These are phyloP conservation scores for Cryphonectria radicalis DNA, from an alignment of 2,329 filamentous ascomycete species.

Conservation along the genomic window DNA sequence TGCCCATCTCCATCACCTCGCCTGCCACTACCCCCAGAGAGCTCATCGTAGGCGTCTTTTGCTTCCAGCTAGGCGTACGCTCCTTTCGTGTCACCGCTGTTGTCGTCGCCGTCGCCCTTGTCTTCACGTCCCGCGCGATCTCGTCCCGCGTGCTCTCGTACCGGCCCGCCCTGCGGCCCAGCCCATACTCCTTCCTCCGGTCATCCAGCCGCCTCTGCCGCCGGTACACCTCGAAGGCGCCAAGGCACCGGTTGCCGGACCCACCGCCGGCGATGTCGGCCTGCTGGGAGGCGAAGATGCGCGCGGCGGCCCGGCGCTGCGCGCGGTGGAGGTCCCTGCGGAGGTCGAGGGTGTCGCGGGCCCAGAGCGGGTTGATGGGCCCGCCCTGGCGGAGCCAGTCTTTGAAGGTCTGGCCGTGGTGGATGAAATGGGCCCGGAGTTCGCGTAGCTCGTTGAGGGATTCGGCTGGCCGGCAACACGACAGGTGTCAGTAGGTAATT, in stretches of 20 bases:
- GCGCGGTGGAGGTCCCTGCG: conserved; percentile 58
- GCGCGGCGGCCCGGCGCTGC: conserved; percentile 60
- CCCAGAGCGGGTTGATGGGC: conserved; percentile 60
- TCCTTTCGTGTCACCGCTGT: neutral
- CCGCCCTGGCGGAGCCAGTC: conserved; percentile 60
- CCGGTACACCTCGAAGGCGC: conserved; percentile 59
- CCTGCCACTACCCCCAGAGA: conserved; percentile 6
- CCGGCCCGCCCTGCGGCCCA: conserved; percentile 31
- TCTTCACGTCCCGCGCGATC: conserved; percentile 30
- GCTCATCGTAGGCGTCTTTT: conserved; percentile 26
- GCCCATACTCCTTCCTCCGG: conserved; percentile 41
- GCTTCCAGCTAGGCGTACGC: conserved; percentile 27
- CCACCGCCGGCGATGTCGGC: conserved; percentile 42
- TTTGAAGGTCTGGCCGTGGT: conserved; percentile 54
- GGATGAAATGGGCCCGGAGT: conserved; percentile 50
- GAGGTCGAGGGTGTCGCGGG: conserved; percentile 54
- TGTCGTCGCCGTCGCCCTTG: neutral
- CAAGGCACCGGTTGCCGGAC: conserved; percentile 51
- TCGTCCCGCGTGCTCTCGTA: conserved; percentile 27
- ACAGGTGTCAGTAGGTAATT: neutral
- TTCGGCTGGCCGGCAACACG: conserved; percentile 45
- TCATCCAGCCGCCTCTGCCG: conserved; percentile 46
- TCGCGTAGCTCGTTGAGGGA: conserved; percentile 55
- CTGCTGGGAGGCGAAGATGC: conserved; percentile 58
- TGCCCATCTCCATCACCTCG: conserved; percentile 29